A percentile compares a stretch with the other conserved stretches of the same genome.
These are phyloP conservation scores for Orobanche coerulescens DNA, from an alignment of 257 asterid genomes.

Conservation along the genomic window DNA sequence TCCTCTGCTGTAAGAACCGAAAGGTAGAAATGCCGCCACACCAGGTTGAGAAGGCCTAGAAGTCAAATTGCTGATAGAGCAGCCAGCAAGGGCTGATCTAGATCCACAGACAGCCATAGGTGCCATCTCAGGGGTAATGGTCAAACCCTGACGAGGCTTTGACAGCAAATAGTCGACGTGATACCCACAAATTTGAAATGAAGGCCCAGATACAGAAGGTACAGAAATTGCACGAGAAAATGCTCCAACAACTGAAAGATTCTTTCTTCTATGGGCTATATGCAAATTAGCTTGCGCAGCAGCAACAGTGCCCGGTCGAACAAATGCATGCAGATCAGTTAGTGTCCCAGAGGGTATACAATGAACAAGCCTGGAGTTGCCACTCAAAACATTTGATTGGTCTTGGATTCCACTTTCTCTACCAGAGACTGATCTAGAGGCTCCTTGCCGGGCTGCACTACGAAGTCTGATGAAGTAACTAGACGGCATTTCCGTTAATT, in stretches of 20 bases:
- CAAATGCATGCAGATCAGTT: slow-evolving; percentile 40
- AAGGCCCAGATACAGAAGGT: slow-evolving; percentile 76
- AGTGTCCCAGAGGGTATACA: slow-evolving; percentile 34
- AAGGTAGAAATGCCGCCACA: slow-evolving; percentile 33
- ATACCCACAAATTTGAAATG: slow-evolving; percentile 63
- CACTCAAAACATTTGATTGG: slow-evolving; percentile 31
- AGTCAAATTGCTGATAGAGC: slow-evolving; percentile 32
- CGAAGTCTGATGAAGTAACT: slow-evolving; percentile 39
- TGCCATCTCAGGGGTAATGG: slow-evolving; percentile 27
- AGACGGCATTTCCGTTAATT: slow-evolving; percentile 45
- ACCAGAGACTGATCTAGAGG: slow-evolving; percentile 30
- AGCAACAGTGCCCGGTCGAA: slow-evolving; percentile 52
- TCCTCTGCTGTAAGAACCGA: slow-evolving; percentile 33
- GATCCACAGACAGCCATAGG: slow-evolving; percentile 57
- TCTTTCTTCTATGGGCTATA: slow-evolving; percentile 46
- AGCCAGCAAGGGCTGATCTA: slow-evolving; percentile 30
- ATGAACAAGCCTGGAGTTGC: slow-evolving; percentile 36
- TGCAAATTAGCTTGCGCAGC: slow-evolving; percentile 62
- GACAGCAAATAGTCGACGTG: slow-evolving; percentile 45
- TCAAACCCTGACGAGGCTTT: slow-evolving; percentile 26
- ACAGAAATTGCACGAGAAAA: slow-evolving; percentile 64
- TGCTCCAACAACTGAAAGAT: slow-evolving; percentile 55
- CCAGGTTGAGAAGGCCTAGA: slow-evolving; percentile 28
- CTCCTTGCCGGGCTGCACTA: slow-evolving; percentile 31
- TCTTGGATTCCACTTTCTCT: slow-evolving; percentile 34